Conservation (phyloP, 176 grass and related monocot species). For the Lolium perenne region DNA sequence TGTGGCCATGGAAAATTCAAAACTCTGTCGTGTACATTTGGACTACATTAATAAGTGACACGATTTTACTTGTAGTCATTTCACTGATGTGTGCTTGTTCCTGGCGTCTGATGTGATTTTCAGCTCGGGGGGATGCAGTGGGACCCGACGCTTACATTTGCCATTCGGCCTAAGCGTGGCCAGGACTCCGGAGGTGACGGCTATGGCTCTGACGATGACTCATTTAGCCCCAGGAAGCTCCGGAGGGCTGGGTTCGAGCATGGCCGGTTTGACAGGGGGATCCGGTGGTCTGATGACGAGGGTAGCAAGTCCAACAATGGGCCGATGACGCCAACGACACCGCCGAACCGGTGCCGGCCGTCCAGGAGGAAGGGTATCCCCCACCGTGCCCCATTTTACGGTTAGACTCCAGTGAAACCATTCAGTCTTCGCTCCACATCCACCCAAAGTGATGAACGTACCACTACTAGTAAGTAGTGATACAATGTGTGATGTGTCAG, state of each 20-base stretch:
- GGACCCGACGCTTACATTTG: slow-evolving; percentile 59
- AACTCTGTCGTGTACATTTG: neutral
- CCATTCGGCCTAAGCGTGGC: slow-evolving; percentile 60
- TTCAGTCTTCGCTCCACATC: slow-evolving; percentile 1
- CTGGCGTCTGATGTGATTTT: neutral
- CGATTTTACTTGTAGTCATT: neutral
- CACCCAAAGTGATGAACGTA: slow-evolving; percentile 26
- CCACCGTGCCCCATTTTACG: slow-evolving; percentile 63
- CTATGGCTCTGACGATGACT: slow-evolving; percentile 52
- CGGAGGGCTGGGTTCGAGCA: slow-evolving; percentile 40
- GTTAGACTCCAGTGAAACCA: slow-evolving; percentile 42
- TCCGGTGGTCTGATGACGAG: slow-evolving; percentile 62
- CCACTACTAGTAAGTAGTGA: neutral
- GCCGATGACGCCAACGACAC: slow-evolving; percentile 51
- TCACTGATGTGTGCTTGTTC: neutral
- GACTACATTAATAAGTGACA: neutral
- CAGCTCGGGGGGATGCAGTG: slow-evolving; percentile 67
- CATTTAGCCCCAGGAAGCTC: slow-evolving; percentile 60
- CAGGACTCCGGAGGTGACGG: slow-evolving; percentile 48
- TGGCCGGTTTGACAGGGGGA: slow-evolving; percentile 47
- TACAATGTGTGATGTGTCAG: slow-evolving; percentile 31
- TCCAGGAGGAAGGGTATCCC: slow-evolving; percentile 71
- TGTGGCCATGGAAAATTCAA: slow-evolving; percentile 38
- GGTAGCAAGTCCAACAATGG: slow-evolving; percentile 49
- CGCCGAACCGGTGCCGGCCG: slow-evolving; percentile 60